Evolutionary conservation across 78 protist species (phyloP), one percentile per base, ranked within the genome.

Genomic region (Dictyostelium capitatum): DNA sequence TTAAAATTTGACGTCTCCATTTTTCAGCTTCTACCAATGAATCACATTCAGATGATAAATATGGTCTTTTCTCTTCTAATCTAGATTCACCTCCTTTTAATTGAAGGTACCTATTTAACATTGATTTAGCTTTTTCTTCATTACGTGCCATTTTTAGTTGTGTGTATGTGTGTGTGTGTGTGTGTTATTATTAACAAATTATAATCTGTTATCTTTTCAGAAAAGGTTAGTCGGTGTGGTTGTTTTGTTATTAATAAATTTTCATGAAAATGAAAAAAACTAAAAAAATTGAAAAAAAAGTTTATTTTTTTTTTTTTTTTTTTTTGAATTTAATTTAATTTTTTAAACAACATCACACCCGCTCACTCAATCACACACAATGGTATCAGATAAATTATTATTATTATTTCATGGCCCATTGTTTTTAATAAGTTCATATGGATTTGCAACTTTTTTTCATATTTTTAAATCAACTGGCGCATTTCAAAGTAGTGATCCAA

Each of bases 41-140:
- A 46, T 90, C 90, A 75, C 97, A 92, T 28, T 82, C 90, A 0
- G 91, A 19, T 9, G 98, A 95, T 4, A 83, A 81, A 46, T 81
- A 82, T 0, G 98, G 99, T 46, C 98, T 84, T 43, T 64, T 65
- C 30, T 47, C 56, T 54, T 73, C 59, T 4, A 57, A 30, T 32
- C 79, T 79, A 28, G 32, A 6, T 37, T 94, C 97, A 1, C 62
- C 79, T 12, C 19, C 51, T 80, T 96, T 95, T 28, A 89, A 83
- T 46, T 87, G 83, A 10, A 97, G 80, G 84, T 89, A 97, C 37
- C 98, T 94, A 74, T 95, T 93, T 43, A 98, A 96, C 98, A 96
- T 95, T n/a, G 98, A 80, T 56, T 96, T 96, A 54, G 99, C 99
- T 91, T 98, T 98, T 79, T 98, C 99, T 74, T 97, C 97, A 79